Conservation (phyloP, 495 filamentous ascomycete genomes). For the Aeminium ludgeri region DNA sequence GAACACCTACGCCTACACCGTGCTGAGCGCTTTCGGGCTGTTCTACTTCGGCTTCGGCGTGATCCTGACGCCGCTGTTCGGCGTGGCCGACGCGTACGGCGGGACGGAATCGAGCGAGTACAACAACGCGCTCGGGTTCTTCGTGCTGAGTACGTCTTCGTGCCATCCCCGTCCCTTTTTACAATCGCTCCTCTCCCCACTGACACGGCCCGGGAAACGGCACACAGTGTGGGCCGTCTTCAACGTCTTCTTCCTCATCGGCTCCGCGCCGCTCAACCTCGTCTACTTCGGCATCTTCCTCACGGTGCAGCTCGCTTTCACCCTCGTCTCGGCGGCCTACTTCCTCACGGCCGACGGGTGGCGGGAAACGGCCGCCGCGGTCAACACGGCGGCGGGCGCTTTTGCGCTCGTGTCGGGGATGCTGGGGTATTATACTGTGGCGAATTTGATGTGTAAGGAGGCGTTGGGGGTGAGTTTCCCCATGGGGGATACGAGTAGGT, state of each 20-base stretch:
- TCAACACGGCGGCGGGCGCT: conserved; percentile 31
- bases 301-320: conserved; percentile 31
- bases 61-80: conserved; percentile 23
- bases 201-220: background rate
- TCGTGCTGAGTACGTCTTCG: conserved; percentile 23
- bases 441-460: conserved; percentile 31
- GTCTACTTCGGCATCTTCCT: conserved; percentile 34
- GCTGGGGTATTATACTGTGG: conserved; percentile 34
- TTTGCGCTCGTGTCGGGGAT: conserved; percentile 33
- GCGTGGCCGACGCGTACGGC: conserved; percentile 26
- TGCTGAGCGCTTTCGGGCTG: conserved; percentile 33
- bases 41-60: conserved; percentile 26
- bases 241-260: conserved; percentile 32
- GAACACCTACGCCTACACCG: conserved; percentile 36
- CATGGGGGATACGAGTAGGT: conserved; percentile 31
- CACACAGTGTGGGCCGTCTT: conserved; percentile 30
- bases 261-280: conserved; percentile 29
- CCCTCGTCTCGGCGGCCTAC: conserved; percentile 30
- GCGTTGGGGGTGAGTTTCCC: conserved; percentile 27
- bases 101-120: conserved; percentile 26
- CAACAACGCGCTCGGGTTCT: conserved; percentile 32
- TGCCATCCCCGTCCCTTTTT: background rate
- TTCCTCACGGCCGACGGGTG: conserved; percentile 31
- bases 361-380: conserved; percentile 17
- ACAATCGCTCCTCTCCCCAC: background rate